Conservation (phyloP, 371 early-diverging fungal species). For the Mortierella sp. region DNA sequence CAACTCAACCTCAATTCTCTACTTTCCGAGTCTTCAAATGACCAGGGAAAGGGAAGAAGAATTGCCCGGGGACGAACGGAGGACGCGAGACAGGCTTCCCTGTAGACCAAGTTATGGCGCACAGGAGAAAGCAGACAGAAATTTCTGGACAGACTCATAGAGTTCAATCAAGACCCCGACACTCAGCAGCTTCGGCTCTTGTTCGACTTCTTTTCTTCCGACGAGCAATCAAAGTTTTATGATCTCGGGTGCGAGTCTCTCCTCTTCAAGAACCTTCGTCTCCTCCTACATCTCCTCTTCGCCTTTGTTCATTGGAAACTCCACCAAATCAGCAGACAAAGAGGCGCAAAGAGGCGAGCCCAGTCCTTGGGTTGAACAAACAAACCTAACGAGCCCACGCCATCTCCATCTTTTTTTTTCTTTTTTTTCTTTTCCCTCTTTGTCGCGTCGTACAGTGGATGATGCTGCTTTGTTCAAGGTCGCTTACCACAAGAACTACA, state of each 20-base stretch:
- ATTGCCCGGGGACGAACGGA: too few relatives aligned
- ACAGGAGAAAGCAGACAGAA: too few relatives aligned
- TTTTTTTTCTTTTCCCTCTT: neutral
- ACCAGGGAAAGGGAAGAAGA: too few relatives aligned
- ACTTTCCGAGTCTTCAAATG: too few relatives aligned
- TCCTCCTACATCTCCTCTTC: too few relatives aligned
- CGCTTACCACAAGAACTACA: conserved; percentile 70
- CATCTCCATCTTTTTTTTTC: neutral
- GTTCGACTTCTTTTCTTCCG: neutral
- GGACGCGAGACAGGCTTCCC: too few relatives aligned
- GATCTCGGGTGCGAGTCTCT: neutral
- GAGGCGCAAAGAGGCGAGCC: neutral
- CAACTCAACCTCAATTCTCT: too few relatives aligned
- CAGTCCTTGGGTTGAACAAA: neutral
- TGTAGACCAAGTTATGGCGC: too few relatives aligned
- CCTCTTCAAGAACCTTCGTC: too few relatives aligned
- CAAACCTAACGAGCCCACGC: neutral
- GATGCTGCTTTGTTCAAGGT: conserved; percentile 65
- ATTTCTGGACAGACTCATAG: too few relatives aligned
- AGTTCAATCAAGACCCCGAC: neutral
- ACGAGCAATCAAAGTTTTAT: neutral
- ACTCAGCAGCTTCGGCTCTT: neutral
- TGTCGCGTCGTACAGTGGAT: conserved; percentile 51
- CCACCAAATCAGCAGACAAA: neutral
- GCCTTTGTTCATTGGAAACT: neutral